A percentile compares a stretch with the other conserved stretches of the same genome.
phyloP scores from a whole-genome alignment of 148 eudicot genomes.

The Rhododendron vialii region DNA sequence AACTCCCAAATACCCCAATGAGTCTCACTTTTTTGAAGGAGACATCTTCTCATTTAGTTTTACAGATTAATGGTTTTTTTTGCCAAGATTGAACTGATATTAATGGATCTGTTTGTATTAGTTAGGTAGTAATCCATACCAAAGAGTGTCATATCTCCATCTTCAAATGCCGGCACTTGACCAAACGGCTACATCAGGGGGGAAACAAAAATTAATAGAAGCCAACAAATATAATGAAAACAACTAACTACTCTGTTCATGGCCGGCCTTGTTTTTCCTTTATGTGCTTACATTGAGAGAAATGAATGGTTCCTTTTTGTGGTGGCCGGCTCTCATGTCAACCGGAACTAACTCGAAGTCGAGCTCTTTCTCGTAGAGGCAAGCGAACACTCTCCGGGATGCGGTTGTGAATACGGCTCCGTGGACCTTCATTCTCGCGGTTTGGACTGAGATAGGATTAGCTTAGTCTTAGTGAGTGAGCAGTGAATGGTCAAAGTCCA shows the following conservation, averaged over 20 bases:
- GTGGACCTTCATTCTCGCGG: background rate
- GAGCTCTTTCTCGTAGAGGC: conserved; percentile 36
- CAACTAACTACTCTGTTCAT: background rate
- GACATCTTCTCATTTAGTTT: too few species aligned
- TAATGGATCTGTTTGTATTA: background rate
- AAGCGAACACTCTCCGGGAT: conserved; percentile 22
- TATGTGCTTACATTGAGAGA: conserved; percentile 29
- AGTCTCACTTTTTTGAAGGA: too few species aligned
- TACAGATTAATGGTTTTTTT: too few species aligned
- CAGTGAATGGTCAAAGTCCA: background rate
- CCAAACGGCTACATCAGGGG: conserved; percentile 40
- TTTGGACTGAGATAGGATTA: background rate
- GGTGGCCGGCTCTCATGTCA: conserved; percentile 27
- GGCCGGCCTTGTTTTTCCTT: background rate
- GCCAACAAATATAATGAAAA: background rate
- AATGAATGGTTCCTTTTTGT: conserved; percentile 30
- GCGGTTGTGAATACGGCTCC: conserved; percentile 19
- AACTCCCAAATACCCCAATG: too few species aligned
- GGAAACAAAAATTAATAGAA: background rate
- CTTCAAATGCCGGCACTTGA: conserved; percentile 42
- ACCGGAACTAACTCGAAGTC: conserved; percentile 35
- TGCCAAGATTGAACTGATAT: background rate
- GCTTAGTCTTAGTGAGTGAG: background rate
- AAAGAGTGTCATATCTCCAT: conserved; percentile 40
- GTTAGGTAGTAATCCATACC: conserved; percentile 14